Conservation (phyloP, 768 basidiomycete species). For the Leccinellum luteum region DNA sequence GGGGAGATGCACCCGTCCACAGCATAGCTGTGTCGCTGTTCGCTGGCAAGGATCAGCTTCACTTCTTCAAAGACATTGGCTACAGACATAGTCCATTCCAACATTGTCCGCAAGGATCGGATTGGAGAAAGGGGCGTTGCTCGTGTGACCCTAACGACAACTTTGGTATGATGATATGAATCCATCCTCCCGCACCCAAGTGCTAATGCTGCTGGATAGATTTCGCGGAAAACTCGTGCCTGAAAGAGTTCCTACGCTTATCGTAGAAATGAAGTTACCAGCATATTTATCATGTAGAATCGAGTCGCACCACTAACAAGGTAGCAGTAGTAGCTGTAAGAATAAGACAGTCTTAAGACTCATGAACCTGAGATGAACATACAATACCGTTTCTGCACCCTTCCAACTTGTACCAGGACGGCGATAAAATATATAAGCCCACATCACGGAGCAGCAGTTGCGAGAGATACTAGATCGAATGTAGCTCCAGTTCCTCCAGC, state of each 20-base stretch:
- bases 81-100: constrained; percentile 95
- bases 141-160: constrained; percentile 77
- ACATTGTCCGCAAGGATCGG: constrained; percentile 77
- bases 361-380: background rate
- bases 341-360: background rate
- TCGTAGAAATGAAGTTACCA: constrained; percentile 9
- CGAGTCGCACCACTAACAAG: background rate
- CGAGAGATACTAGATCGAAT: no score
- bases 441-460: no score
- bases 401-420: no score
- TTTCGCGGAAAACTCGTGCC: constrained; percentile 29
- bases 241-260: constrained; percentile 29
- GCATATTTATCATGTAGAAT: background rate
- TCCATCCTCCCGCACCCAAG: background rate
- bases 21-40: constrained; percentile 90
- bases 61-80: constrained; percentile 94
- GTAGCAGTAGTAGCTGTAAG: background rate
- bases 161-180: constrained; percentile 53
- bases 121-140: constrained; percentile 77
- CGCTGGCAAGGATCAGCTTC: constrained; percentile 83
- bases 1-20: constrained; percentile 92
- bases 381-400: no score
- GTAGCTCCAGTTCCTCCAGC: no score
- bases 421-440: no score
- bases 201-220: constrained; percentile 18